Evolutionary conservation across 129 eudicot genomes (phyloP).

Genomic region (Pulicaria dysenterica): DNA sequence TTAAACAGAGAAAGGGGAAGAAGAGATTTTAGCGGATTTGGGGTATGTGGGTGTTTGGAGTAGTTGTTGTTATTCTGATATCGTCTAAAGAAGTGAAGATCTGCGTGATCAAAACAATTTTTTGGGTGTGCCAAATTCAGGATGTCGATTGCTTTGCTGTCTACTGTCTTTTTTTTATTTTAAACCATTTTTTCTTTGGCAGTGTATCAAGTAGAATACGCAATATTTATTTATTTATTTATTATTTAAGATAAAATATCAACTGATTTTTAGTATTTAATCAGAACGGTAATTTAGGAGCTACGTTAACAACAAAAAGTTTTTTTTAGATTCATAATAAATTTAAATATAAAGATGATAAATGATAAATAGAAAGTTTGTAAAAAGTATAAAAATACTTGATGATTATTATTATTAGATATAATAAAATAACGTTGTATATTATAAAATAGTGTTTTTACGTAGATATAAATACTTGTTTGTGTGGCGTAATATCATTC

Average conservation of each 20-base stretch:
- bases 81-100: conserved; percentile 9
- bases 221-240: conserved; percentile 1
- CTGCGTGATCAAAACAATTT: conserved; percentile 20
- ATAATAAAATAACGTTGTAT: no score
- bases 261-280: no score
- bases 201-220: not conserved
- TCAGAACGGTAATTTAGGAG: no score
- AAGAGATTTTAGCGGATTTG: not conserved
- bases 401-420: no score
- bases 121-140: conserved; percentile 6
- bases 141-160: conserved; percentile 40
- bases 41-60: not conserved
- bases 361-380: no score
- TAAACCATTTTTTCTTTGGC: not conserved
- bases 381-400: no score
- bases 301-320: no score
- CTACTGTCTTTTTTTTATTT: conserved; percentile 17
- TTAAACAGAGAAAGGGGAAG: not conserved
- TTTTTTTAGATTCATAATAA: not conserved
- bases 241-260: not conserved
- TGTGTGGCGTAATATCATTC: not conserved
- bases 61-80: conserved; percentile 7
- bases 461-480: no score
- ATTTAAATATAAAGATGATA: no score
- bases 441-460: no score